These are phyloP conservation scores for Podospora anserina DNA, from an alignment of 495 filamentous ascomycete genomes.

Conservation along the genomic window DNA sequence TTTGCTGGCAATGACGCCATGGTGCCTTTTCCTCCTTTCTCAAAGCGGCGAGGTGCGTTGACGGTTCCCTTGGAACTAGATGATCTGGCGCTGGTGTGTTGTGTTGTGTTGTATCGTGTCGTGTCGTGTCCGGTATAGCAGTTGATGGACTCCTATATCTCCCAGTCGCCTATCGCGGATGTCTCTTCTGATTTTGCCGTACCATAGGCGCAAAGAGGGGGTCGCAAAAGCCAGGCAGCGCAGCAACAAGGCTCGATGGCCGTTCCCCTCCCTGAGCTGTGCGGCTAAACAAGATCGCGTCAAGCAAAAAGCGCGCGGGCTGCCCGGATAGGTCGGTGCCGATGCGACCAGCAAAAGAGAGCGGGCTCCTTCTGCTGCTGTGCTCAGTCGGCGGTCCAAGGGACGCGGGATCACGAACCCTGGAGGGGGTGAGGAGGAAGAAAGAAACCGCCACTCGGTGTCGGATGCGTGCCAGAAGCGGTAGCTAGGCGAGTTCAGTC, in stretches of 20 bases:
- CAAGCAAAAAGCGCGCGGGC: conserved; percentile 15
- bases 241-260: conserved; percentile 10
- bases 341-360: conserved; percentile 19
- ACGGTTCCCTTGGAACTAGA: conserved; percentile 5
- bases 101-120: not conserved
- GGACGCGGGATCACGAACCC: conserved; percentile 5
- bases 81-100: conserved; percentile 19
- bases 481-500: conserved; percentile 3
- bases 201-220: not conserved
- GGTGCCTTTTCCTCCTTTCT: conserved; percentile 4
- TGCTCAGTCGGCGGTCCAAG: not conserved
- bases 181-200: conserved; percentile 19
- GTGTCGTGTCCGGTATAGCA: not conserved
- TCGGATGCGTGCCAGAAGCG: conserved; percentile 1
- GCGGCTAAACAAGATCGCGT: conserved; percentile 33
- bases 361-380: not conserved
- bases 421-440: not conserved
- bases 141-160: conserved; percentile 6
- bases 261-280: conserved; percentile 8
- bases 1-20: conserved; percentile 21
- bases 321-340: conserved; percentile 26
- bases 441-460: not conserved
- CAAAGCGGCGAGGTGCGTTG: conserved; percentile 17
- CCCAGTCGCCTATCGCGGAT: conserved; percentile 27
- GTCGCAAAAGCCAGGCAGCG: too few relatives aligned